Evolutionary conservation across 345 rosid species (phyloP).

Genomic region (Rhodamnia argentea): DNA sequence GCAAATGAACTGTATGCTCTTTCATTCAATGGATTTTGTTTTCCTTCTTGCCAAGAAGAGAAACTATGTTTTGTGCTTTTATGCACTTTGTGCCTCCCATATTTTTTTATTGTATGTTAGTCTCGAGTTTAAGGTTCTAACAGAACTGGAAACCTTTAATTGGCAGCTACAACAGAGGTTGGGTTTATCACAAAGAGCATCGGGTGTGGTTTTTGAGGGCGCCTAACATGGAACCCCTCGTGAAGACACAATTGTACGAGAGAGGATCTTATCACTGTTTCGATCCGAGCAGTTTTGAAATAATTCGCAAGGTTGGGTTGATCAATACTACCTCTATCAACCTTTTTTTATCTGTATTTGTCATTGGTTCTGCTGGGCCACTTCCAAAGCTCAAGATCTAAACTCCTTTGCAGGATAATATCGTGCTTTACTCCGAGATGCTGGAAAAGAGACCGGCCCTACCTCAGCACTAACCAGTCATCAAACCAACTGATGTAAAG

Average conservation of each 20-base stretch:
- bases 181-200: slow-evolving; percentile 93
- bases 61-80: neutral
- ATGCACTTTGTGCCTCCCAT: neutral
- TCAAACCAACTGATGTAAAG: slow-evolving; percentile 48
- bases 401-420: slow-evolving; percentile 66
- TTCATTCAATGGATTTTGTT: neutral
- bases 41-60: neutral
- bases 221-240: slow-evolving; percentile 71
- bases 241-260: slow-evolving; percentile 56
- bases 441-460: slow-evolving; percentile 87
- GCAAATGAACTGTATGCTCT: slow-evolving; percentile 89
- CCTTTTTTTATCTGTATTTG: neutral
- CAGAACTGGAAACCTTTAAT: neutral
- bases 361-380: neutral
- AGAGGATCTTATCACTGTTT: slow-evolving; percentile 87
- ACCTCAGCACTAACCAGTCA: slow-evolving; percentile 55
- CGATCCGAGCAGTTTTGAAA: slow-evolving; percentile 71
- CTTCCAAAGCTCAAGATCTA: neutral
- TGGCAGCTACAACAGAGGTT: slow-evolving; percentile 74
- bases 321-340: neutral
- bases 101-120: neutral
- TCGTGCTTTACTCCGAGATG: slow-evolving; percentile 61
- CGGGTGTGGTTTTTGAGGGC: slow-evolving; percentile 72
- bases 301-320: slow-evolving; percentile 61
- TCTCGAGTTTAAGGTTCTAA: neutral